phyloP scores from a whole-genome alignment of 2,329 filamentous ascomycete genomes.

The Colletotrichum cereale region DNA sequence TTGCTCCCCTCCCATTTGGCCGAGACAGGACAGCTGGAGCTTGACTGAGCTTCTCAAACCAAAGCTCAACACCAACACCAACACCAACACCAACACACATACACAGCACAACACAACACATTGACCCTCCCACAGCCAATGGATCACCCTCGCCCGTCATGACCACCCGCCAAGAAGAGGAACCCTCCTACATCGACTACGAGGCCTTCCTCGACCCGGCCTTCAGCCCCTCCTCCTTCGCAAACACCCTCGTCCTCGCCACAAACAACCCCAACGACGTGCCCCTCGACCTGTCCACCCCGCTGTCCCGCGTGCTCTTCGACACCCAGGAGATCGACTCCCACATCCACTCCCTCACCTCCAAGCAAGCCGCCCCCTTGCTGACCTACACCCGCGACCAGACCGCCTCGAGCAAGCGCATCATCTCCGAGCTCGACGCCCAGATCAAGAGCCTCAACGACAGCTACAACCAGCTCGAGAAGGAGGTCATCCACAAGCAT shows the following conservation, averaged over 20 bases:
- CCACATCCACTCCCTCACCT: constrained; percentile 91
- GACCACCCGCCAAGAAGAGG: constrained; percentile 59
- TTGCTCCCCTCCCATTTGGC: neutral
- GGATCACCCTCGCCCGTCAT: constrained; percentile 42
- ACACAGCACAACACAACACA: neutral
- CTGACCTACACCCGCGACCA: constrained; percentile 82
- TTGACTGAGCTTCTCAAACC: neutral
- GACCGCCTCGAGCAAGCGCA: constrained; percentile 76
- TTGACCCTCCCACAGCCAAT: constrained; percentile 8
- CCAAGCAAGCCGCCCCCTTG: constrained; percentile 84
- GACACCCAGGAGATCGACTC: constrained; percentile 98
- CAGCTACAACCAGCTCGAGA: constrained; percentile 87
- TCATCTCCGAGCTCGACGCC: constrained; percentile 81
- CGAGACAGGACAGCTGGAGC: constrained; percentile 27
- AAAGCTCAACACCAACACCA: neutral
- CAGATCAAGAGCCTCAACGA: constrained; percentile 86
- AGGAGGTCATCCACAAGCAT: constrained; percentile 87
- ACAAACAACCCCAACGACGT: constrained; percentile 95
- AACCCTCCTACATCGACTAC: constrained; percentile 94
- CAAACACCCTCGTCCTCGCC: constrained; percentile 86
- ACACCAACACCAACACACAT: too few relatives aligned
- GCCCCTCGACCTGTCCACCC: constrained; percentile 92
- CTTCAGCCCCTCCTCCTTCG: constrained; percentile 86
- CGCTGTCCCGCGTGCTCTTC: constrained; percentile 92
- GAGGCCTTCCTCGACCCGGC: constrained; percentile 86